Evolutionary conservation across 202 grass and related monocot genomes (phyloP).

Genomic region (Thinopyrum obtusiflorum): DNA sequence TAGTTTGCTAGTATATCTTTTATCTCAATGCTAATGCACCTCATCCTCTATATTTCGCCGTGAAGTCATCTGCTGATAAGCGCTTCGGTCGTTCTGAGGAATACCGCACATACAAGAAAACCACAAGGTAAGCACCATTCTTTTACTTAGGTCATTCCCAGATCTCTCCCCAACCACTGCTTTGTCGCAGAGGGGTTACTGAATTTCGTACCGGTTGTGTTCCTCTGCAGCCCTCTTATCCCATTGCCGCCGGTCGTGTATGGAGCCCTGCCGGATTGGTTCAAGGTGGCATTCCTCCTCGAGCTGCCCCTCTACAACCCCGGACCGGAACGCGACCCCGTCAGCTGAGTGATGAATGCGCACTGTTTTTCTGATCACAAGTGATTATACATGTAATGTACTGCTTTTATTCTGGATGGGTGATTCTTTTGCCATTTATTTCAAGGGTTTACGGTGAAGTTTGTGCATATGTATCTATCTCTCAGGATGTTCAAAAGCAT

Average conservation of each 20-base stretch:
- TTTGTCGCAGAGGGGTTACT: slow-evolving; percentile 24
- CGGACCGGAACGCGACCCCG: slow-evolving; percentile 33
- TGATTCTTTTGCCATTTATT: slow-evolving; percentile 7
- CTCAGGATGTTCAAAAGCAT: neutral
- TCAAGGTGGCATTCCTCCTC: slow-evolving; percentile 79
- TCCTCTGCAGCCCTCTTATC: slow-evolving; percentile 73
- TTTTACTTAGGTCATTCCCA: neutral
- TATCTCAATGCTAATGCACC: neutral
- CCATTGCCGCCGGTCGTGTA: slow-evolving; percentile 75
- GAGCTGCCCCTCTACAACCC: slow-evolving; percentile 88
- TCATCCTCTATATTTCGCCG: neutral
- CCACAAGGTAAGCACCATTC: slow-evolving; percentile 58
- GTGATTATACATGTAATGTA: slow-evolving; percentile 35
- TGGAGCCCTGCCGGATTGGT: slow-evolving; percentile 73
- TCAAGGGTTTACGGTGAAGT: neutral
- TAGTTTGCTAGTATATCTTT: neutral
- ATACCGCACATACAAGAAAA: slow-evolving; percentile 77
- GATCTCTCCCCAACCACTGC: neutral
- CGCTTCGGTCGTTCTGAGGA: slow-evolving; percentile 55
- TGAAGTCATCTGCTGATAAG: slow-evolving; percentile 80
- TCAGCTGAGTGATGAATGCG: slow-evolving; percentile 19
- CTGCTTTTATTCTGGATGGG: neutral
- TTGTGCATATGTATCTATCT: neutral
- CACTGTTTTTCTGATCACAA: slow-evolving; percentile 5
- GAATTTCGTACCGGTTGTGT: neutral